Percentiles rank a stretch among this genome's conserved stretches.
Conservation (phyloP, 352 stramenopile species). For the Aphanomyces stellatus region DNA sequence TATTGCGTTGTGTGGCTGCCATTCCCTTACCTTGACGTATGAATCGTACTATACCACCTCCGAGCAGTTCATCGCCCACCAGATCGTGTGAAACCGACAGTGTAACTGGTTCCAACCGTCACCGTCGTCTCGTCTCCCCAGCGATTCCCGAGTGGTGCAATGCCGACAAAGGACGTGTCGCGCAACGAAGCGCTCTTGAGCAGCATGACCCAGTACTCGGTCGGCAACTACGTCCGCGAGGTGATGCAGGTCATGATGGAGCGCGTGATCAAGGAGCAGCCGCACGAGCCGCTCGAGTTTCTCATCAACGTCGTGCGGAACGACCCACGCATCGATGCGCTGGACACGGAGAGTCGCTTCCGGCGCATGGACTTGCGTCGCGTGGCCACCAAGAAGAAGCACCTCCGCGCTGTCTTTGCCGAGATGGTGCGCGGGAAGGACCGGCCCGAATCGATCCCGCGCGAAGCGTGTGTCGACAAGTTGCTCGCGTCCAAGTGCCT, state of each 20-base stretch:
- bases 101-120: background rate
- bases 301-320: slow-evolving; percentile 47
- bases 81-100: too few relatives aligned
- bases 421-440: background rate
- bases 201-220: slow-evolving; percentile 49
- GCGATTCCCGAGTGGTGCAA: background rate
- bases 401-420: slow-evolving; percentile 25
- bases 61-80: too few relatives aligned
- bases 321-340: slow-evolving; percentile 40
- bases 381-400: slow-evolving; percentile 50
- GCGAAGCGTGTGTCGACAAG: background rate
- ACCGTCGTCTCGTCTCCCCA: background rate
- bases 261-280: slow-evolving; percentile 48
- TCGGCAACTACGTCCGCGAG: slow-evolving; percentile 47
- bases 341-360: slow-evolving; percentile 35
- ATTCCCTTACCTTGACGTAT: too few relatives aligned
- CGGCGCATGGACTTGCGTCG: slow-evolving; percentile 49
- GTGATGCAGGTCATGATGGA: slow-evolving; percentile 55
- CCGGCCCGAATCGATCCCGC: background rate
- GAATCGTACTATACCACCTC: too few relatives aligned
- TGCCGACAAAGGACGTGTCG: background rate
- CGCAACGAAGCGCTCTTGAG: slow-evolving; percentile 33
- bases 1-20: too few relatives aligned
- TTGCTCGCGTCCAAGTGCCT: slow-evolving; percentile 23
- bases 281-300: slow-evolving; percentile 56